phyloP scores from a whole-genome alignment of 2,329 filamentous ascomycete species.

The Gremmenia infestans region DNA sequence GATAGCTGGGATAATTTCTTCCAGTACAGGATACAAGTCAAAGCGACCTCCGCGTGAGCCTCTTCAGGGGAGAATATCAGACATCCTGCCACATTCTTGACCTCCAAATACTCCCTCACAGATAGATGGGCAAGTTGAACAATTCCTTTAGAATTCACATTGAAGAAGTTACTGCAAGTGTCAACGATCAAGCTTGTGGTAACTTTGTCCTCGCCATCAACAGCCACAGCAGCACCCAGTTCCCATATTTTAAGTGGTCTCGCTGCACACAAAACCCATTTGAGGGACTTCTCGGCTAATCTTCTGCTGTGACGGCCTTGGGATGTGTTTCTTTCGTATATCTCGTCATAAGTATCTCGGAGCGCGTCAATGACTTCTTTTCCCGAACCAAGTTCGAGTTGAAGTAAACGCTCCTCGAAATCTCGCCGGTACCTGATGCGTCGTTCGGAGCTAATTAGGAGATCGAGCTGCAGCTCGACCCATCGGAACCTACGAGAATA shows the following conservation, averaged over 20 bases:
- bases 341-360: slow-evolving; percentile 11
- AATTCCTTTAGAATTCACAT: slow-evolving; percentile 8
- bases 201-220: slow-evolving; percentile 7
- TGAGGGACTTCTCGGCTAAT: slow-evolving; percentile 9
- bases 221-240: slow-evolving; percentile 8
- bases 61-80: slow-evolving; percentile 7
- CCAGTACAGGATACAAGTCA: slow-evolving; percentile 6
- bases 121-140: slow-evolving; percentile 14
- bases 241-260: slow-evolving; percentile 12
- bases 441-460: slow-evolving; percentile 8
- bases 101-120: slow-evolving; percentile 13
- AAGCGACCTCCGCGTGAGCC: slow-evolving; percentile 6
- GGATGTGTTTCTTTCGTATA: slow-evolving; percentile 8
- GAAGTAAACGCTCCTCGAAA: slow-evolving; percentile 6
- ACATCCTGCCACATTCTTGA: slow-evolving; percentile 5
- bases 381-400: slow-evolving; percentile 9
- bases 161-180: slow-evolving; percentile 12
- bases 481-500: slow-evolving; percentile 1
- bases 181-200: slow-evolving; percentile 8
- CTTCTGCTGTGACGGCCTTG: slow-evolving; percentile 9
- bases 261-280: slow-evolving; percentile 12
- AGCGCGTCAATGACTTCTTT: slow-evolving; percentile 11
- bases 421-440: slow-evolving; percentile 10
- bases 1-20: too few relatives aligned
- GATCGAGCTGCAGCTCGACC: slow-evolving; percentile 11